Evolutionary conservation across 2,329 filamentous ascomycete genomes (phyloP).

Genomic region (Pseudocercospora vitis): DNA sequence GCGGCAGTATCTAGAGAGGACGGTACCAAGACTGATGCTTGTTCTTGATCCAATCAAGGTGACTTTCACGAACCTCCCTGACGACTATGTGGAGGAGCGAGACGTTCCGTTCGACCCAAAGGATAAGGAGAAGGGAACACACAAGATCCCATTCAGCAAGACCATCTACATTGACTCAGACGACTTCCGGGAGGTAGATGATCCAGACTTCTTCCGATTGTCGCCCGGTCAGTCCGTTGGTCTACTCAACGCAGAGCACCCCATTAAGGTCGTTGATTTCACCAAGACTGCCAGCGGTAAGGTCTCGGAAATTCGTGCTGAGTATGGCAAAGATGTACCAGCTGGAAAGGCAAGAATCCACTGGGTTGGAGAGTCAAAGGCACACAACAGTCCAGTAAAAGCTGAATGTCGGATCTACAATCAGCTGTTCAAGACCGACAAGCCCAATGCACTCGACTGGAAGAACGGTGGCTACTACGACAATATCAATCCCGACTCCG

Average conservation of each 20-base stretch:
- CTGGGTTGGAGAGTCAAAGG: constrained; percentile 75
- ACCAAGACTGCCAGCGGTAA: constrained; percentile 65
- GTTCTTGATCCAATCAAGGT: constrained; percentile 83
- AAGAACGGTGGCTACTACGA: constrained; percentile 76
- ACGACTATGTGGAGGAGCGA: constrained; percentile 64
- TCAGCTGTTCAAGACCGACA: constrained; percentile 80
- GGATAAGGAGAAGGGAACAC: constrained; percentile 65
- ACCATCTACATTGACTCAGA: constrained; percentile 81
- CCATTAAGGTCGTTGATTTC: constrained; percentile 68
- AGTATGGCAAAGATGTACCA: constrained; percentile 64
- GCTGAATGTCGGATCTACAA: constrained; percentile 79
- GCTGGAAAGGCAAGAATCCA: constrained; percentile 65
- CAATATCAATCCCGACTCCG: constrained; percentile 80
- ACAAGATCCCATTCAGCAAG: constrained; percentile 66
- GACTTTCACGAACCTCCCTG: constrained; percentile 74
- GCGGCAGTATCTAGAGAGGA: constrained; percentile 80
- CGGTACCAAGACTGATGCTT: constrained; percentile 85
- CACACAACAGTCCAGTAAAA: constrained; percentile 58
- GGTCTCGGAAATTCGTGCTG: constrained; percentile 66
- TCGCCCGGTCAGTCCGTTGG: constrained; percentile 74
- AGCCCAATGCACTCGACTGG: constrained; percentile 69
- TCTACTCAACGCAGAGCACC: constrained; percentile 68
- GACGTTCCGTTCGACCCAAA: constrained; percentile 80
- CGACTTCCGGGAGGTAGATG: constrained; percentile 73
- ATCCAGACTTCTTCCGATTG: constrained; percentile 74